Conservation (phyloP, 2,329 filamentous ascomycete species). For the Venturia effusa region DNA sequence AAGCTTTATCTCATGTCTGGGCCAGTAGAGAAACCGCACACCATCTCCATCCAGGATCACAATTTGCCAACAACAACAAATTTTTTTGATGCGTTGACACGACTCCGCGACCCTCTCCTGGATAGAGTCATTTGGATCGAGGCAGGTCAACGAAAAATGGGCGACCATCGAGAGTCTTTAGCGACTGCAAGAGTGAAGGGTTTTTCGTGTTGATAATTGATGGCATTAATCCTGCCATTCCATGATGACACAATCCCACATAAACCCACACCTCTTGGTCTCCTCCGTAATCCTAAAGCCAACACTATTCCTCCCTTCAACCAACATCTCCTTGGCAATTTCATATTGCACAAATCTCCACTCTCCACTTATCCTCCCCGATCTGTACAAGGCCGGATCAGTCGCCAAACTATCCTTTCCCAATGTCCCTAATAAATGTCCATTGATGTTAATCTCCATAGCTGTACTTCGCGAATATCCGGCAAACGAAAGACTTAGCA, state of each 20-base stretch:
- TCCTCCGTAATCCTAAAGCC: neutral
- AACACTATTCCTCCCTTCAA: constrained; percentile 12
- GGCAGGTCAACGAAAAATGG: too few relatives aligned
- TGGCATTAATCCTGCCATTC: neutral
- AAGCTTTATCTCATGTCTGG: too few relatives aligned
- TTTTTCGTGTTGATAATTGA: too few relatives aligned
- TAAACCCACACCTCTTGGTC: neutral
- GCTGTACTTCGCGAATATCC: constrained; percentile 31
- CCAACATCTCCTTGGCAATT: constrained; percentile 12
- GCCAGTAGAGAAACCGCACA: too few relatives aligned
- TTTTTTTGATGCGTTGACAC: too few relatives aligned
- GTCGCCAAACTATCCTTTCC: constrained; percentile 22
- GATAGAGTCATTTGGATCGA: too few relatives aligned
- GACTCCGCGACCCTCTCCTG: too few relatives aligned
- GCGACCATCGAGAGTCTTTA: too few relatives aligned
- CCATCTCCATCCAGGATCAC: too few relatives aligned
- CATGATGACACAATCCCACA: neutral
- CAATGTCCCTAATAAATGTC: constrained; percentile 30
- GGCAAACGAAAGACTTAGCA: constrained; percentile 13
- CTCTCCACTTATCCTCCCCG: constrained; percentile 35
- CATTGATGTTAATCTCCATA: constrained; percentile 32
- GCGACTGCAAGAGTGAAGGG: too few relatives aligned
- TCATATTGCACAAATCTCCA: constrained; percentile 36
- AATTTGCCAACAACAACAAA: too few relatives aligned
- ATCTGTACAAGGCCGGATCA: constrained; percentile 38